Evolutionary conservation across 306 rosid genomes (phyloP).

Genomic region (Gillenia trifoliata): DNA sequence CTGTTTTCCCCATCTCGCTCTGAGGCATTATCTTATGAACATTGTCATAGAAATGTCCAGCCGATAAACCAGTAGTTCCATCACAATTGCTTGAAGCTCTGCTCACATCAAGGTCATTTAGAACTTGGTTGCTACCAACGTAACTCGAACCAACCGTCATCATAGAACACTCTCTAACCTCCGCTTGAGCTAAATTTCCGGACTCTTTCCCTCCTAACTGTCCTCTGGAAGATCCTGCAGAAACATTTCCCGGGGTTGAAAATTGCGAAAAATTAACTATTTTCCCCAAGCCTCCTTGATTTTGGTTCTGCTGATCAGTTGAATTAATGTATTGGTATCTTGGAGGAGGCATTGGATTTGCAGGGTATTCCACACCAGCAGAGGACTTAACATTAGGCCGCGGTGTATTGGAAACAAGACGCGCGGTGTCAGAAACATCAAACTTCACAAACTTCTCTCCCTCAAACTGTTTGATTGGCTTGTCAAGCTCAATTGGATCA

Average conservation of each 20-base stretch:
- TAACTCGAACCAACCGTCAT: slow-evolving; percentile 74
- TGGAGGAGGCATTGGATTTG: slow-evolving; percentile 56
- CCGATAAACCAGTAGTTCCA: slow-evolving; percentile 44
- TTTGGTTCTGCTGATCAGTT: slow-evolving; percentile 27
- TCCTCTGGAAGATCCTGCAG: slow-evolving; percentile 32
- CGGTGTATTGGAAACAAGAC: slow-evolving; percentile 23
- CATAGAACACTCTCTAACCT: slow-evolving; percentile 53
- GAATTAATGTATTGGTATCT: slow-evolving; percentile 39
- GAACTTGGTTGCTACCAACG: slow-evolving; percentile 65
- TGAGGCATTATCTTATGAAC: slow-evolving; percentile 27
- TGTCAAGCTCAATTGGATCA: slow-evolving; percentile 40
- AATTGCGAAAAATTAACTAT: slow-evolving; percentile 37
- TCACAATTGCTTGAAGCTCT: slow-evolving; percentile 43
- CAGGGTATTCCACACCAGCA: slow-evolving; percentile 31
- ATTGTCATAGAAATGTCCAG: slow-evolving; percentile 33
- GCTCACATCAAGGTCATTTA: slow-evolving; percentile 41
- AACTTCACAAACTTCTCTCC: slow-evolving; percentile 37
- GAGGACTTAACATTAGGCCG: slow-evolving; percentile 31
- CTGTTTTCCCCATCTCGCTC: slow-evolving; percentile 42
- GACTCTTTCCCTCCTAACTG: slow-evolving; percentile 32
- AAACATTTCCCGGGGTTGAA: slow-evolving; percentile 26
- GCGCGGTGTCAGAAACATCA: slow-evolving; percentile 27
- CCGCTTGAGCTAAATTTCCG: slow-evolving; percentile 27
- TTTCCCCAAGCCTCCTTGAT: slow-evolving; percentile 25
- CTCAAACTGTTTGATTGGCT: slow-evolving; percentile 40